phyloP scores from a whole-genome alignment of 306 rosid species.

The Lagenaria siceraria region DNA sequence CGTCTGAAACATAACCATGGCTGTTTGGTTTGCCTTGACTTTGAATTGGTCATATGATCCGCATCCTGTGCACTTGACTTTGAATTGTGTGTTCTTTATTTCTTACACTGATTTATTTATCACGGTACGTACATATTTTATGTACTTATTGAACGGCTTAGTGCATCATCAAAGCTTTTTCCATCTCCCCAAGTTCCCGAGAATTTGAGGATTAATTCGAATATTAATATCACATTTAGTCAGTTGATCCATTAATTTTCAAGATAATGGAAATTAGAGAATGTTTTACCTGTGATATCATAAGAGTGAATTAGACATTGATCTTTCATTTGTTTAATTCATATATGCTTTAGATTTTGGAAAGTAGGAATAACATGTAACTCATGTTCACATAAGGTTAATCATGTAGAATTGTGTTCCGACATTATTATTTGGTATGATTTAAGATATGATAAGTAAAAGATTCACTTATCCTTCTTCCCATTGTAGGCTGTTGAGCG shows the following conservation, averaged over 20 bases:
- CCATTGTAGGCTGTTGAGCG: conserved; percentile 64
- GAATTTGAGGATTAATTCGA: not conserved
- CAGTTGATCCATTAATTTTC: not conserved
- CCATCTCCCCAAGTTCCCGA: not conserved
- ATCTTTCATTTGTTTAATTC: not conserved
- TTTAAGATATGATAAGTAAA: not conserved
- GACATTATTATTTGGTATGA: not conserved
- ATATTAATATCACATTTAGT: not conserved
- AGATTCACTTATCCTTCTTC: not conserved
- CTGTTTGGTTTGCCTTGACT: not conserved
- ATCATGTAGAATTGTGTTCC: not conserved
- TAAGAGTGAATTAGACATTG: not conserved
- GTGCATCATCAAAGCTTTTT: not conserved
- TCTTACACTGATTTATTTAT: not conserved
- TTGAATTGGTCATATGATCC: not conserved
- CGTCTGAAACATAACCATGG: not conserved
- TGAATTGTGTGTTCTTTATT: not conserved
- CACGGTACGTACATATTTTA: not conserved
- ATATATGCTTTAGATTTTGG: not conserved
- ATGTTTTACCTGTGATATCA: not conserved
- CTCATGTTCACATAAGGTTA: not conserved
- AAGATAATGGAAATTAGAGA: not conserved
- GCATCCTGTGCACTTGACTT: not conserved
- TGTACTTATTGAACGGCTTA: not conserved
- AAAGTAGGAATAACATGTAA: not conserved